phyloP scores from a whole-genome alignment of 305 asterid species.

The Fraxinus nigra region DNA sequence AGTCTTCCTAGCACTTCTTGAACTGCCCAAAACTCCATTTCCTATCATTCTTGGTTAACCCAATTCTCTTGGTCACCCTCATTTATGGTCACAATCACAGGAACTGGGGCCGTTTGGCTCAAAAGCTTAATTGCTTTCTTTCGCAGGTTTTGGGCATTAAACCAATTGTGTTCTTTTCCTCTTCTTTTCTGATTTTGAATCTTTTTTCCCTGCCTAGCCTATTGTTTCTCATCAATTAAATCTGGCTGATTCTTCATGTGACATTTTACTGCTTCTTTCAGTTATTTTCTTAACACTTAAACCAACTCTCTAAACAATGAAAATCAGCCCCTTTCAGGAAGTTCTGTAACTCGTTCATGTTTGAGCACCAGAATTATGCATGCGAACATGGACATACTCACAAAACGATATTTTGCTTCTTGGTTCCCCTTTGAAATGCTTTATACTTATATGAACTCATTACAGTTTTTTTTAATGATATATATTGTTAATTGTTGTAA shows the following conservation, averaged over 20 bases:
- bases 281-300: neutral
- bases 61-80: neutral
- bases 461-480: neutral
- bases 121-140: neutral
- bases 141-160: neutral
- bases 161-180: neutral
- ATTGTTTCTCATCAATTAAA: neutral
- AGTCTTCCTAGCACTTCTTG: neutral
- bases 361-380: neutral
- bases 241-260: neutral
- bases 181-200: neutral
- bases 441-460: neutral
- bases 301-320: neutral
- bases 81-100: neutral
- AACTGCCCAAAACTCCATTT: neutral
- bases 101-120: neutral
- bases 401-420: neutral
- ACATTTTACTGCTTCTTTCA: neutral
- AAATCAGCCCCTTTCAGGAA: neutral
- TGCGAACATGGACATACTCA: neutral
- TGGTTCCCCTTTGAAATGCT: neutral
- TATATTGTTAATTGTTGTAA: neutral
- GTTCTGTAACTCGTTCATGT: neutral
- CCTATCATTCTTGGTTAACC: neutral
- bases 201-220: neutral